phyloP scores from a whole-genome alignment of 1,284 basidiomycete genomes.

The Coniophora puteana region DNA sequence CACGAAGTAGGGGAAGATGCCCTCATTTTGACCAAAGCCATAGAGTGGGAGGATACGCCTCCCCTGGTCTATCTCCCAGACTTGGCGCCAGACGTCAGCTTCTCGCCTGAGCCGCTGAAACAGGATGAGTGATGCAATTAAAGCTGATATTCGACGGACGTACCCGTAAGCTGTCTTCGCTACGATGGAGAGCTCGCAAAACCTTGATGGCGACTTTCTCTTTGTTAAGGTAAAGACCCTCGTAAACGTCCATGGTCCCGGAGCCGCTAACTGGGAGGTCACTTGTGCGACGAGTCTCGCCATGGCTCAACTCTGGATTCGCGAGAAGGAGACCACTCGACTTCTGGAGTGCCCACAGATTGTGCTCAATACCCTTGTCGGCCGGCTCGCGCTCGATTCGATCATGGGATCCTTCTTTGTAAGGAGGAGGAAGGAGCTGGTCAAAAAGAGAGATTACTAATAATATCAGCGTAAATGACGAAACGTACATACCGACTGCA shows the following conservation, averaged over 20 bases:
- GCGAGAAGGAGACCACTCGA: constrained; percentile 42
- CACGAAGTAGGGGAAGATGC: constrained; percentile 54
- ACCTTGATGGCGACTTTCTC: constrained; percentile 56
- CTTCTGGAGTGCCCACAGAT: constrained; percentile 45
- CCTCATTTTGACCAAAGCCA: constrained; percentile 49
- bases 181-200: constrained; percentile 44
- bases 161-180: constrained; percentile 40
- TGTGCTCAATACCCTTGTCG: constrained; percentile 41
- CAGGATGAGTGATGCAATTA: constrained; percentile 3
- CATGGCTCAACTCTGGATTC: constrained; percentile 42
- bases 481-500: constrained; percentile 37
- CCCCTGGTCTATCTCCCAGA: constrained; percentile 51
- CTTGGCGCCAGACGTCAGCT: constrained; percentile 48
- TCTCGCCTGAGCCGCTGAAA: constrained; percentile 47
- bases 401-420: constrained; percentile 24
- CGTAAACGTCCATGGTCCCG: constrained; percentile 47
- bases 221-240: constrained; percentile 47
- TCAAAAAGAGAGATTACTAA: neutral
- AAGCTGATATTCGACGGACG: constrained; percentile 6
- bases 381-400: constrained; percentile 33
- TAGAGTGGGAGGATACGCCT: constrained; percentile 52
- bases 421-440: neutral
- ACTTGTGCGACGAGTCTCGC: constrained; percentile 47
- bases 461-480: too few relatives aligned
- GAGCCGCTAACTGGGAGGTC: constrained; percentile 46